A percentile compares a stretch with the other conserved stretches of the same genome.
Conservation (phyloP, 2,329 filamentous ascomycete genomes). For the Xylaria sp. region DNA sequence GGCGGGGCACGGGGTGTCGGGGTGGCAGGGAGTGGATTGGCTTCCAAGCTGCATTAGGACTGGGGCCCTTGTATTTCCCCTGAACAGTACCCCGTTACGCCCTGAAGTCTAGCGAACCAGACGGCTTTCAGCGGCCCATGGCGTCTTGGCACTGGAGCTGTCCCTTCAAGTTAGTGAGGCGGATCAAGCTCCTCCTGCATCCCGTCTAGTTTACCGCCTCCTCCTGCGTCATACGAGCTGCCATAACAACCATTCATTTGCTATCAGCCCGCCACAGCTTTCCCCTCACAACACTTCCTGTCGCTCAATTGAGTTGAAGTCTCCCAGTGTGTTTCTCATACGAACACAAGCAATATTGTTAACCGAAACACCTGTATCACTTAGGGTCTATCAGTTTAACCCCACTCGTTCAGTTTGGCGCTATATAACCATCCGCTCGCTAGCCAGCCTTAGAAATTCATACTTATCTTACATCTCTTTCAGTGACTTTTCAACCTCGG, state of each 20-base stretch:
- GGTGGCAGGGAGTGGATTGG: conserved; percentile 3
- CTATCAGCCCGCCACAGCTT: background rate
- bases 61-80: conserved; percentile 24
- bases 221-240: conserved; percentile 10
- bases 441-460: conserved; percentile 8
- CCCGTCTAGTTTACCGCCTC: background rate
- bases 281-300: background rate
- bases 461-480: conserved; percentile 30
- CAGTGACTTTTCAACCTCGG: conserved; percentile 30
- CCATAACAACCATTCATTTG: background rate
- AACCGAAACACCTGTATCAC: conserved; percentile 14
- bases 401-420: background rate
- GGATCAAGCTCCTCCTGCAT: background rate
- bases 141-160: conserved; percentile 25
- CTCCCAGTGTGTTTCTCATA: conserved; percentile 7
- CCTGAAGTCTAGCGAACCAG: conserved; percentile 28
- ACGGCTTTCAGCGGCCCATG: conserved; percentile 8
- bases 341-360: background rate
- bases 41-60: conserved; percentile 14
- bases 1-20: conserved; percentile 8
- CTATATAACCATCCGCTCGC: conserved; percentile 1
- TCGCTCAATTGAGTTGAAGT: conserved; percentile 9
- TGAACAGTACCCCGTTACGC: conserved; percentile 15
- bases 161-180: background rate
- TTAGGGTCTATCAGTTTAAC: background rate